Percentiles rank a stretch among this genome's conserved stretches.
Conservation (phyloP, 1,284 basidiomycete genomes). For the Boletus semigastroideus region DNA sequence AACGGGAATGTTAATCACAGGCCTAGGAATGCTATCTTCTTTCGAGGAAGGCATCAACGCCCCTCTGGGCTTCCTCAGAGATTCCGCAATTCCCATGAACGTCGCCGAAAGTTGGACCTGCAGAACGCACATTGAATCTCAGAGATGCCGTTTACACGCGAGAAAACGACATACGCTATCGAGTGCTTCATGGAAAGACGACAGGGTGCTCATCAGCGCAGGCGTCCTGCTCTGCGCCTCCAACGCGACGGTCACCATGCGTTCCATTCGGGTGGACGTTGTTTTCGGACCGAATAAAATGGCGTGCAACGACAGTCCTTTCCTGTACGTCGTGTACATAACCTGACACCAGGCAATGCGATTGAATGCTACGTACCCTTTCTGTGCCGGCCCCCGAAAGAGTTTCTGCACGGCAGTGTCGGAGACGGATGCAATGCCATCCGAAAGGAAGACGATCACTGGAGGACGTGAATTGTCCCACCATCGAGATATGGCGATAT, state of each 20-base stretch:
- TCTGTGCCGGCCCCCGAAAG: slow-evolving; percentile 40
- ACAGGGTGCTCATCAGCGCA: slow-evolving; percentile 35
- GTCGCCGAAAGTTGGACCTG: slow-evolving; percentile 56
- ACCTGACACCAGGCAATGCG: neutral
- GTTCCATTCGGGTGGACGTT: slow-evolving; percentile 35
- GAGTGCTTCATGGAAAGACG: slow-evolving; percentile 52
- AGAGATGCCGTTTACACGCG: accelerated
- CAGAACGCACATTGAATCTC: neutral
- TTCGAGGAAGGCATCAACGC: slow-evolving; percentile 37
- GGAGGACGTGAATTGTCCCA: slow-evolving; percentile 57
- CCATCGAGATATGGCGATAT: slow-evolving; percentile 40
- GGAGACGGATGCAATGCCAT: slow-evolving; percentile 40
- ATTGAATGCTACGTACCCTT: slow-evolving; percentile 40
- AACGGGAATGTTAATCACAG: too few relatives aligned
- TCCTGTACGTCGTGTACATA: slow-evolving; percentile 35
- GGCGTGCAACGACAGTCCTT: slow-evolving; percentile 56
- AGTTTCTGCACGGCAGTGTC: slow-evolving; percentile 42
- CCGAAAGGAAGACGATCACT: slow-evolving; percentile 60
- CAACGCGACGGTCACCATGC: slow-evolving; percentile 52
- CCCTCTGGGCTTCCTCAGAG: slow-evolving; percentile 53
- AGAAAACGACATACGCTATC: slow-evolving; percentile 43
- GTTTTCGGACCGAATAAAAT: slow-evolving; percentile 52
- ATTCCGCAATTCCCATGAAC: slow-evolving; percentile 59
- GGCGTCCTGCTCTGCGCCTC: slow-evolving; percentile 44
- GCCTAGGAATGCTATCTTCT: too few relatives aligned